Evolutionary conservation across 2,329 filamentous ascomycete species (phyloP), one percentile per base, ranked within the genome.

Genomic region (Fusarium torulosum): DNA sequence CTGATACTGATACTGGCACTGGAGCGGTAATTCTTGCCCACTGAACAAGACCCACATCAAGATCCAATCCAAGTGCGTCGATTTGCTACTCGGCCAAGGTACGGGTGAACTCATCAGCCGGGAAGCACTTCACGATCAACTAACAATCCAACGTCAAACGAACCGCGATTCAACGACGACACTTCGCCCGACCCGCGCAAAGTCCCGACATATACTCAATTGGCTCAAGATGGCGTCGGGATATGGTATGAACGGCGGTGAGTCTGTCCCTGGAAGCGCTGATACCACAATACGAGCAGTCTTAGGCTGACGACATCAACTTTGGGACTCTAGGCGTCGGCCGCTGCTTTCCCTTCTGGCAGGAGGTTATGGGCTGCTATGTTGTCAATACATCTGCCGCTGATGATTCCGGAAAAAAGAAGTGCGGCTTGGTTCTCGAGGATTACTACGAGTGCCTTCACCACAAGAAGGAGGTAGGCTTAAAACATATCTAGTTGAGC

Each of bases 401-500:
- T 56, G 91, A 94, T 76, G 85, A 88, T 72, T 88, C 89, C 17
- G 93, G 93, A 72, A 96, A 94, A 84, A 91, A 90, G 80, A 97
- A 97, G 83, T 99, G 96, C 79, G 83, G 86, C 19, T 90, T 92
- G 17, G 87, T 89, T 6, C 85, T 98, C 71, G 96, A 99, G 79
- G 96, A 99, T 79, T 99, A 99, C 85, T 97, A 97, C 79, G 96
- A 99, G 84, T 99, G 96, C 81, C 83, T 99, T 77, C 96, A 99
- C 80, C 96, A 99, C 86, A 94, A 91, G 86, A 99, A 99, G 85
- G 96, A 99, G 93, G 96, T 98, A 76, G 59, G 88, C 80, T 46
- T 20, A 55, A 55, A 17, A 20, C 23, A 55, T n/a, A 54, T 45
- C 14, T 23, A 15, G 42, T 43, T 42, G 53, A 41, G 33, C 31